phyloP scores from a whole-genome alignment of 2,329 filamentous ascomycete genomes.

The Fusarium anguioides region DNA sequence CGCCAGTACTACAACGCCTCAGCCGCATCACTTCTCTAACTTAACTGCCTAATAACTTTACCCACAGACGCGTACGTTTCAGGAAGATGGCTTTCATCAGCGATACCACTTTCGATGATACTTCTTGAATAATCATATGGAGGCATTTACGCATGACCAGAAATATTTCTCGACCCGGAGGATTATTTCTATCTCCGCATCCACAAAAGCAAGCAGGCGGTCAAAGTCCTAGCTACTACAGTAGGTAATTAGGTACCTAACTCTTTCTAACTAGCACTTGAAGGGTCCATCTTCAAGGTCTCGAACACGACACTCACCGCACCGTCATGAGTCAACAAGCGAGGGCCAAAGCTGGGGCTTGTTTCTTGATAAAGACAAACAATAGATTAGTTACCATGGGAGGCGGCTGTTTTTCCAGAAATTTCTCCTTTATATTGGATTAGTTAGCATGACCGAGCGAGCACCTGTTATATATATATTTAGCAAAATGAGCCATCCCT shows the following conservation, averaged over 20 bases:
- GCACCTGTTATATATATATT: neutral
- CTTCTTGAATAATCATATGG: neutral
- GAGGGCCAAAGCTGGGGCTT: neutral
- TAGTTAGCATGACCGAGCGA: neutral
- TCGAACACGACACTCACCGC: conserved; percentile 1
- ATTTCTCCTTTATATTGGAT: neutral
- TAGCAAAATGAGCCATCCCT: conserved; percentile 2
- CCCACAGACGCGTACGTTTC: neutral
- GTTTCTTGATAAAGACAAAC: conserved; percentile 1
- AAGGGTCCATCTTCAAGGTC: conserved; percentile 13
- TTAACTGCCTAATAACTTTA: neutral
- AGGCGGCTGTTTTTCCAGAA: neutral
- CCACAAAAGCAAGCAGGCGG: conserved; percentile 1
- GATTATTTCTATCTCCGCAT: neutral
- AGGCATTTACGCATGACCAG: conserved; percentile 4
- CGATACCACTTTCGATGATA: neutral
- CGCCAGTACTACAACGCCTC: neutral
- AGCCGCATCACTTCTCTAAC: neutral
- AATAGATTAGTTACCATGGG: conserved; percentile 18
- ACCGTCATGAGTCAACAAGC: conserved; percentile 8
- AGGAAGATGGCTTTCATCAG: neutral
- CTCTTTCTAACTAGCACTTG: neutral
- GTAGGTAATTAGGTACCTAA: too few relatives aligned
- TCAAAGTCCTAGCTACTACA: neutral
- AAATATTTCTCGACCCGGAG: neutral